Percentiles rank a stretch among this genome's conserved stretches.
Evolutionary conservation across 2,329 filamentous ascomycete genomes (phyloP).

Genomic region (Magnaporthiopsis rhizophila): DNA sequence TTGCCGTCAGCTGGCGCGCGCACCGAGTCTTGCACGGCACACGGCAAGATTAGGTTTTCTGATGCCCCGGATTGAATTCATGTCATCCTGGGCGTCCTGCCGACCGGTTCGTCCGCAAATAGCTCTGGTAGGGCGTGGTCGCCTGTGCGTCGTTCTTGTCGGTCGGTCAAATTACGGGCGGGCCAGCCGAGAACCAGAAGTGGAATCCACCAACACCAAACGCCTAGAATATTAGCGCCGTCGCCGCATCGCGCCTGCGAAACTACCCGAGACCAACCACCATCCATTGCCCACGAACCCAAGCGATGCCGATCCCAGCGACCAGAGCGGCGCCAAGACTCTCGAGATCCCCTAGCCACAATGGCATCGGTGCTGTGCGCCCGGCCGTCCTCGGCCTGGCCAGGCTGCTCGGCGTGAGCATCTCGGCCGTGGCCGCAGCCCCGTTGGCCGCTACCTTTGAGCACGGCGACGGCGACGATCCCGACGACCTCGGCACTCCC

Average conservation of each 20-base stretch:
- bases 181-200: neutral
- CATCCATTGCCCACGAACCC: neutral
- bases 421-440: conserved; percentile 41
- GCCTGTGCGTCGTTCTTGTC: no score
- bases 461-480: conserved; percentile 34
- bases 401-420: conserved; percentile 39
- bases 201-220: neutral
- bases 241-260: neutral
- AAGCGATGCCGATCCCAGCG: conserved; percentile 6
- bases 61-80: neutral
- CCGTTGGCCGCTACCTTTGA: conserved; percentile 26
- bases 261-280: neutral
- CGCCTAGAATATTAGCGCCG: neutral
- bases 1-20: no score
- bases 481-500: conserved; percentile 50
- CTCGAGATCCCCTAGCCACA: conserved; percentile 3
- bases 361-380: conserved; percentile 32
- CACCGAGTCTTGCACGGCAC: neutral
- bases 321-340: neutral
- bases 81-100: no score
- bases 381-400: conserved; percentile 43
- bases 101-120: neutral
- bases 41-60: neutral
- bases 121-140: neutral
- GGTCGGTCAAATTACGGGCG: neutral